Evolutionary conservation across 768 basidiomycete genomes (phyloP).

Genomic region (Scleroderma citrinum): DNA sequence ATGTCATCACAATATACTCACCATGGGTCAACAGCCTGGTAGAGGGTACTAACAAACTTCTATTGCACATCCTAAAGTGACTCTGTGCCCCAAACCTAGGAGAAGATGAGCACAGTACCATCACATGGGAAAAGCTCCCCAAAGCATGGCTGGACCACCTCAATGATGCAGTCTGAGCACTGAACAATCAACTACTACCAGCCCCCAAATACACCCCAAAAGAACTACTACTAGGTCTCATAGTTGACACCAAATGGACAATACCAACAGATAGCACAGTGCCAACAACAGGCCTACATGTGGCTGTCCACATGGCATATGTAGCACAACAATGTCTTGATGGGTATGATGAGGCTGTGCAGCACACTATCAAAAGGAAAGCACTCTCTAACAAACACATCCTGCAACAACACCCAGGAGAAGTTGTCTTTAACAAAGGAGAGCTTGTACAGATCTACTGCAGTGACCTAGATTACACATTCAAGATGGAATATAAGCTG

Average conservation of each 20-base stretch:
- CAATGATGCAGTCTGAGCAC: slow-evolving; percentile 1
- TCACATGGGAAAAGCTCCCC: too few species aligned
- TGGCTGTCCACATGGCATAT: slow-evolving; percentile 22
- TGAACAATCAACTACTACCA: slow-evolving; percentile 18
- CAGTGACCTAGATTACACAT: slow-evolving; percentile 23
- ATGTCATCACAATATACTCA: slow-evolving; percentile 15
- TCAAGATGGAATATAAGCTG: too few species aligned
- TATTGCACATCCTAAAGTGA: too few species aligned
- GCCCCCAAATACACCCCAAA: too few species aligned
- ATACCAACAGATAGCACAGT: not conserved
- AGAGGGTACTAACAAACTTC: too few species aligned
- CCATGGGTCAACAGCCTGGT: too few species aligned
- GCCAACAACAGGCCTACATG: slow-evolving; percentile 8
- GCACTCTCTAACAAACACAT: too few species aligned
- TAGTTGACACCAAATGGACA: slow-evolving; percentile 20
- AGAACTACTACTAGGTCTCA: slow-evolving; percentile 27
- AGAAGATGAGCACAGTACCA: not conserved
- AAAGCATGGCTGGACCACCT: slow-evolving; percentile 14
- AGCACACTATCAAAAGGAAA: slow-evolving; percentile 22
- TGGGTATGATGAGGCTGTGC: slow-evolving; percentile 17
- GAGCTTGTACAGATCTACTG: slow-evolving; percentile 29
- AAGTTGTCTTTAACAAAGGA: slow-evolving; percentile 20
- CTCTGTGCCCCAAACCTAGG: too few species aligned
- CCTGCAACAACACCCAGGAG: slow-evolving; percentile 21
- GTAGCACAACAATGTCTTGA: slow-evolving; percentile 27